Evolutionary conservation across 352 stramenopile genomes (phyloP).

Genomic region (Detonula confervacea): DNA sequence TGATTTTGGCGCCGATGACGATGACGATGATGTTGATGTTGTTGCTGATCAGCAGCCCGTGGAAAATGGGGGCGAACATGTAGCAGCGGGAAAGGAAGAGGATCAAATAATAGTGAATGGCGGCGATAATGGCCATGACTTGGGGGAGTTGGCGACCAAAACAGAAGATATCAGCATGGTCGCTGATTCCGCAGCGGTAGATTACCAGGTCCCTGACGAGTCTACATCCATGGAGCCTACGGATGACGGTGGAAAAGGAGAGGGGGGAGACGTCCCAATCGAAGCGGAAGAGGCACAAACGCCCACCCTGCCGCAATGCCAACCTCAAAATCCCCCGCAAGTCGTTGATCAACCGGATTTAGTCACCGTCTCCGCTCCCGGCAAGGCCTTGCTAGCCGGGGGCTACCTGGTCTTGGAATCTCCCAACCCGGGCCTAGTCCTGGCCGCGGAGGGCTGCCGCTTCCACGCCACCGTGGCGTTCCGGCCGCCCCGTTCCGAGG

Average conservation of each 20-base stretch:
- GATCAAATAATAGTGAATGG: not conserved
- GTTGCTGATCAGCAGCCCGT: not conserved
- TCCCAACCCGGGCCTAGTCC: slow-evolving; percentile 89
- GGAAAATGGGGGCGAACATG: not conserved
- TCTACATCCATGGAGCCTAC: no score
- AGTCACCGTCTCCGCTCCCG: slow-evolving; percentile 90
- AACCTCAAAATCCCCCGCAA: slow-evolving; percentile 5
- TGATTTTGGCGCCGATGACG: slow-evolving; percentile 16
- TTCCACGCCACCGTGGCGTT: slow-evolving; percentile 90
- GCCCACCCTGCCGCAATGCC: no score
- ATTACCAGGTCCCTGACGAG: no score
- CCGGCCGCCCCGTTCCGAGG: not conserved
- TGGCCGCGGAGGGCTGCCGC: slow-evolving; percentile 89
- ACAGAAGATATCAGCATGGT: no score
- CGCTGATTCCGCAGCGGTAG: no score
- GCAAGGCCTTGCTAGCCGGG: slow-evolving; percentile 96
- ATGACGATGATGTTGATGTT: not conserved
- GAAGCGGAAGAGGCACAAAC: not conserved
- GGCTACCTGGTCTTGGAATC: slow-evolving; percentile 95
- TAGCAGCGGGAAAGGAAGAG: not conserved
- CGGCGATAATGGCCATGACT: not conserved
- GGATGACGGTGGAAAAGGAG: no score
- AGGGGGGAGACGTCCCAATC: no score
- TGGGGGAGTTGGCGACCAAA: not conserved
- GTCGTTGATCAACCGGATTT: not conserved